These are phyloP conservation scores for Suillus clintonianus DNA, from an alignment of 768 basidiomycete genomes.

Conservation along the genomic window DNA sequence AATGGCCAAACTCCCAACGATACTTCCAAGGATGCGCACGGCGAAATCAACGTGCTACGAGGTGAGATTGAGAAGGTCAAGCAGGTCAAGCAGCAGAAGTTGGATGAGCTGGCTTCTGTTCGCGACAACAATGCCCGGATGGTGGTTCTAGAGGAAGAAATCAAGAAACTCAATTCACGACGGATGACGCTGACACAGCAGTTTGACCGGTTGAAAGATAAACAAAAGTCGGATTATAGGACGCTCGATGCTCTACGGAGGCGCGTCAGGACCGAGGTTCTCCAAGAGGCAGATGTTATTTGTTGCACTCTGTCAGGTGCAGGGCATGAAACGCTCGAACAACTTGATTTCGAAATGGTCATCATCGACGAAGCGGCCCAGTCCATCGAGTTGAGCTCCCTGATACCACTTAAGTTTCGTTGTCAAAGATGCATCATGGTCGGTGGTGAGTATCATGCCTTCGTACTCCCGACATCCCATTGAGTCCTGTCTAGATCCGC, in stretches of 20 bases:
- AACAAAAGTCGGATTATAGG: slow-evolving; percentile 77
- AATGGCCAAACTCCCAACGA: slow-evolving; percentile 43
- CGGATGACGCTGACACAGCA: slow-evolving; percentile 65
- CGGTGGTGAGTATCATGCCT: slow-evolving; percentile 54
- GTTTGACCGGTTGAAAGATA: slow-evolving; percentile 78
- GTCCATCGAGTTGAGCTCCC: slow-evolving; percentile 89
- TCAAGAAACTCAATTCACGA: slow-evolving; percentile 63
- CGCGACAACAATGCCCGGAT: slow-evolving; percentile 58
- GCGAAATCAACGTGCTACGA: slow-evolving; percentile 59
- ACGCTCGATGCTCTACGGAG: slow-evolving; percentile 82
- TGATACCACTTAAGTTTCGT: slow-evolving; percentile 92
- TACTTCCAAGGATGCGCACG: slow-evolving; percentile 51
- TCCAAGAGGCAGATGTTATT: slow-evolving; percentile 89
- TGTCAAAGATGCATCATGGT: slow-evolving; percentile 89
- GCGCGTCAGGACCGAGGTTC: slow-evolving; percentile 70
- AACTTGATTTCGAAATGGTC: slow-evolving; percentile 90
- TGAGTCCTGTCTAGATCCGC: slow-evolving; percentile 55
- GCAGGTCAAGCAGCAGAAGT: slow-evolving; percentile 55
- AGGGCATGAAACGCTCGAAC: slow-evolving; percentile 83
- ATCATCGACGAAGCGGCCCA: slow-evolving; percentile 99
- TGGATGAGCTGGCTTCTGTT: slow-evolving; percentile 55
- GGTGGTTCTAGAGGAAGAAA: slow-evolving; percentile 67
- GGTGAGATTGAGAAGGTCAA: slow-evolving; percentile 73
- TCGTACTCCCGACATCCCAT: not conserved
- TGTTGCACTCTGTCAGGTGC: slow-evolving; percentile 93